A percentile compares a stretch with the other conserved stretches of the same genome.
Evolutionary conservation across 495 filamentous ascomycete genomes (phyloP).

Genomic region (Filosporella fistucella): DNA sequence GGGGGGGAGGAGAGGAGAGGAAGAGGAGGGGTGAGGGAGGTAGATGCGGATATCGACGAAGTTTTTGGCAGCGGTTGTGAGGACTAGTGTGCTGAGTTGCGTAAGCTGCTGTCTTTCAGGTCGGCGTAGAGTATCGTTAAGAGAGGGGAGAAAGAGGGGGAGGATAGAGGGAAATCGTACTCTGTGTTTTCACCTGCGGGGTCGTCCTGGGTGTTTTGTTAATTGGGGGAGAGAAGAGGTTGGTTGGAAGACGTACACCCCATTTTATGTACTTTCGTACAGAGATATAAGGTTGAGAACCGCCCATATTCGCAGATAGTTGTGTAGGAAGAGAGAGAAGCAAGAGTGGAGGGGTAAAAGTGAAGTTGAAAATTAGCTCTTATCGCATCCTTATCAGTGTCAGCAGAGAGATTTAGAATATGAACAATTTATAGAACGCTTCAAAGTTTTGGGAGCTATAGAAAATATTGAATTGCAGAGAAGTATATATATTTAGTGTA

Average conservation of each 20-base stretch:
- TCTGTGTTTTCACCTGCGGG: slow-evolving; percentile 11
- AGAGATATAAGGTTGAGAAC: slow-evolving; percentile 8
- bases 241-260: slow-evolving; percentile 9
- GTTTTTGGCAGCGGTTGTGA: slow-evolving; percentile 41
- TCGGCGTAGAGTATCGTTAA: not conserved
- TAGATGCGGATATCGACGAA: slow-evolving; percentile 47
- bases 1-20: slow-evolving; percentile 1
- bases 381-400: not conserved
- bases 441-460: too few species aligned
- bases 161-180: slow-evolving; percentile 1
- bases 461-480: too few species aligned
- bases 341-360: not conserved
- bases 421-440: too few species aligned
- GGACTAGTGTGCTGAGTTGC: slow-evolving; percentile 22
- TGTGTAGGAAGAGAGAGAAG: not conserved
- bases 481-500: too few species aligned
- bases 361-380: not conserved
- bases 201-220: slow-evolving; percentile 5
- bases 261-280: slow-evolving; percentile 20
- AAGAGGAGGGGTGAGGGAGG: not conserved
- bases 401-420: too few species aligned
- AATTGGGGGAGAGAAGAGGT: not conserved
- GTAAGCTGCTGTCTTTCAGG: too few species aligned
- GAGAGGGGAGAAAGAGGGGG: not conserved
- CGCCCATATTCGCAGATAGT: slow-evolving; percentile 1